phyloP scores from a whole-genome alignment of 2,329 filamentous ascomycete species.

The Xylariales sp. region DNA sequence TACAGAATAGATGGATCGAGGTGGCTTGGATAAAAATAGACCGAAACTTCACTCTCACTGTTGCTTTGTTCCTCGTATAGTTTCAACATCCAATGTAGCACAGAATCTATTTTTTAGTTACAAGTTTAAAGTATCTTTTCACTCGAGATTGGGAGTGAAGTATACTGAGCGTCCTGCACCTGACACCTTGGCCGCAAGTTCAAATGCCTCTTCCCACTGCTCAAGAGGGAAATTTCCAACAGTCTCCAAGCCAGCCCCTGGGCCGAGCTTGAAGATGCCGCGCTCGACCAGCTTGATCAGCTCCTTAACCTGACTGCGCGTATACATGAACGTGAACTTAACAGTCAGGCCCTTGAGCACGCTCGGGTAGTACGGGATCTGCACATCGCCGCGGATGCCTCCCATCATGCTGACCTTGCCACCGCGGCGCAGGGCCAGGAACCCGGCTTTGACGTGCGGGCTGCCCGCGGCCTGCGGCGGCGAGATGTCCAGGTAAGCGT shows the following conservation, averaged over 20 bases:
- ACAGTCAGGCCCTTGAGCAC: neutral
- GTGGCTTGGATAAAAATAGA: too few species aligned
- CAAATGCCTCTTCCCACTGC: slow-evolving; percentile 8
- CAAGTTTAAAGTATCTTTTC: too few species aligned
- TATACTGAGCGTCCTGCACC: neutral
- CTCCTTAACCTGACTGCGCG: slow-evolving; percentile 8
- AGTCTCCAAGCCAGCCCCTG: slow-evolving; percentile 7
- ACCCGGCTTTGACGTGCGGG: neutral
- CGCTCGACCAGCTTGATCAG: slow-evolving; percentile 13
- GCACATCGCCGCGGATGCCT: neutral
- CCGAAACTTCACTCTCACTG: too few species aligned
- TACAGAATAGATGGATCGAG: too few species aligned
- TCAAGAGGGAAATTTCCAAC: slow-evolving; percentile 5
- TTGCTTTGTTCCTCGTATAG: too few species aligned
- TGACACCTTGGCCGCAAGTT: neutral
- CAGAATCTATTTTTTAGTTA: too few species aligned
- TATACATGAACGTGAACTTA: neutral
- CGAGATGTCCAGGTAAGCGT: neutral
- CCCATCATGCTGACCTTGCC: neutral
- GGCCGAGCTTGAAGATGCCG: slow-evolving; percentile 10
- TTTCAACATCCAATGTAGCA: too few species aligned
- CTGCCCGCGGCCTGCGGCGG: neutral
- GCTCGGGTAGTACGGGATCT: neutral
- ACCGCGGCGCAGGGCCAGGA: neutral
- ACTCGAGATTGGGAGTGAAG: neutral